phyloP scores from a whole-genome alignment of 2,329 filamentous ascomycete genomes.

The Cadophora malorum region DNA sequence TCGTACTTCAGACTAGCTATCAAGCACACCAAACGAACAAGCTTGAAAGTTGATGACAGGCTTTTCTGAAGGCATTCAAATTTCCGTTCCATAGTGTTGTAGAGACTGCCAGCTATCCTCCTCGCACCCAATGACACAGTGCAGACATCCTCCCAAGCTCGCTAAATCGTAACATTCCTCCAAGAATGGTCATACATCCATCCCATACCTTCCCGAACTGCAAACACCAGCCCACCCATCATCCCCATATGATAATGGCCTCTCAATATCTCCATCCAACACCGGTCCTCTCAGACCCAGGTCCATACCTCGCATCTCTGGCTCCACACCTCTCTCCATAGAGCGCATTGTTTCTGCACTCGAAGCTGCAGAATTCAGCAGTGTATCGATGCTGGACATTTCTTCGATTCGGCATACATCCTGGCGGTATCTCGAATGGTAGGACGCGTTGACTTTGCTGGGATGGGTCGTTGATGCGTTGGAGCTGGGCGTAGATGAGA shows the following conservation, averaged over 20 bases:
- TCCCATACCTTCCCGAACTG: neutral
- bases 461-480: conserved; percentile 43
- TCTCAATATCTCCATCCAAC: conserved; percentile 42
- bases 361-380: conserved; percentile 38
- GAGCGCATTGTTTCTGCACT: conserved; percentile 43
- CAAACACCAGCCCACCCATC: neutral
- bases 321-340: conserved; percentile 39
- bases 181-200: no score
- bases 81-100: neutral
- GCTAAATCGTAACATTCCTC: neutral
- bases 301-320: conserved; percentile 40
- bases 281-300: conserved; percentile 41
- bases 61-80: neutral
- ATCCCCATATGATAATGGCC: neutral
- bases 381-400: conserved; percentile 35
- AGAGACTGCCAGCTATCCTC: neutral
- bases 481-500: conserved; percentile 42
- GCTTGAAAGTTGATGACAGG: neutral
- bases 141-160: conserved; percentile 1
- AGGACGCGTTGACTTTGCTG: conserved; percentile 31
- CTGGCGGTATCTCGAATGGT: conserved; percentile 40
- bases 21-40: neutral
- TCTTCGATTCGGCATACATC: conserved; percentile 38
- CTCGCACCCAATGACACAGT: neutral
- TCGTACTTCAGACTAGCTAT: neutral